These are phyloP conservation scores for Cenchrus purpureus DNA, from an alignment of 176 grass and related monocot genomes.

Conservation along the genomic window DNA sequence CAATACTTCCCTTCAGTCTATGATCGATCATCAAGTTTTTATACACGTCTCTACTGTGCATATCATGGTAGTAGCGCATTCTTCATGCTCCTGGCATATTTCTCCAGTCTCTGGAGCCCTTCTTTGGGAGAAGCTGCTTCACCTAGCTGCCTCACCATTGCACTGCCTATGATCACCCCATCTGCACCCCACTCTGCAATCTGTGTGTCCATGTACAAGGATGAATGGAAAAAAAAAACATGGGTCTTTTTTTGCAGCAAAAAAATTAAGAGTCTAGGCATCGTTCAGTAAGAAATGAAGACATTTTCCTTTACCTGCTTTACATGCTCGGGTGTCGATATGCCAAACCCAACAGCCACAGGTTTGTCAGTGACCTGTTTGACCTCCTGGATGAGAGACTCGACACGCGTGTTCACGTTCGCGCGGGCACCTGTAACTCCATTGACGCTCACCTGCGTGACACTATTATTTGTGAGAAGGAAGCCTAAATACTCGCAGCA, in stretches of 20 bases:
- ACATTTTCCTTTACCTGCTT: conserved; percentile 52
- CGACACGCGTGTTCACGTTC: conserved; percentile 59
- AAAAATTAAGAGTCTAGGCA: neutral
- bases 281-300: neutral
- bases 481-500: neutral
- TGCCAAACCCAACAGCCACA: conserved; percentile 92
- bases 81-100: conserved; percentile 63
- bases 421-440: conserved; percentile 74
- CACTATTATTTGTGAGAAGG: too few species aligned
- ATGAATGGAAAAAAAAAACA: neutral
- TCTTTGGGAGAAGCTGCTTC: conserved; percentile 67
- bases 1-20: too few species aligned
- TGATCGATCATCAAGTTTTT: too few species aligned
- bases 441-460: conserved; percentile 55
- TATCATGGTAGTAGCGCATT: conserved; percentile 50
- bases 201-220: conserved; percentile 15
- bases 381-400: conserved; percentile 72
- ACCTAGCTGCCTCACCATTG: conserved; percentile 77
- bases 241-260: neutral
- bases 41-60: neutral
- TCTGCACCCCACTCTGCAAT: conserved; percentile 83
- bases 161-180: conserved; percentile 78
- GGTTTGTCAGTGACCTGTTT: conserved; percentile 75
- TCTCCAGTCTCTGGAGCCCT: conserved; percentile 61
- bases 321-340: conserved; percentile 74